Evolutionary conservation across 2,329 filamentous ascomycete species (phyloP), one percentile per base, ranked within the genome.

Genomic region (Aspergillus candidus): DNA sequence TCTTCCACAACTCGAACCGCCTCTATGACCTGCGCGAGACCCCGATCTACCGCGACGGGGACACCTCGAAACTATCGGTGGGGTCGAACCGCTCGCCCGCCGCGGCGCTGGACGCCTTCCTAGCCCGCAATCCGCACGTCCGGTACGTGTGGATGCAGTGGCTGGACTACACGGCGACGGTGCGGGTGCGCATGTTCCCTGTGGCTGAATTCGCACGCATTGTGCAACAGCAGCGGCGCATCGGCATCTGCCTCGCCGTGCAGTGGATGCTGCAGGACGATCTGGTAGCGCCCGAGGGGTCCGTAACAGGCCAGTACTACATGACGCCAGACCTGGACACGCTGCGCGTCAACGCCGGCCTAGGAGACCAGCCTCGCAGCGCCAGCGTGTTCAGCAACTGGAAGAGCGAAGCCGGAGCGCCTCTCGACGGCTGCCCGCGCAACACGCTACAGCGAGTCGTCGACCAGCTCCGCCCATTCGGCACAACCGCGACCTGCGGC

Each of bases 1-100:
- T 93, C 7, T 93, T 90, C 68, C 74, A 79, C 50, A 94, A 89
- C 53, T 79, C 87, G 0, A 91, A 90, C 57, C 68, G 72, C n/a
- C 68, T 93, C 0, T 94, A 93, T 58, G 71, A 76, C 11, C 74
- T 94, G 1, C 66, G 72, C 1, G 66, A 69, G 41, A 62, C 60
- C 38, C 49, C 58, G 5, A 50, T 52, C 7, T 61, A 51, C 32
- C 39, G 55, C n/a, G 36, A 46, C 30, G 40, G 35, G 2, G 35
- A 27, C 7, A 7, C 22, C 22, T 27, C 22, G 7, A 7, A 27
- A 36, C 31, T 8, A 33, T 27, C 18, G 36, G 51, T 15, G 27
- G 43, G 11, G 39, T 43, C 18, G 35, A 11, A 13, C 29, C 37
- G 29, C 32, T 47, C 27, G n/a, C 8, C 17, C 29, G 36, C 52